Base-by-base conservation (phyloP, 1,284 basidiomycete species). In the Cystobasidiaceae sp. region DNA sequence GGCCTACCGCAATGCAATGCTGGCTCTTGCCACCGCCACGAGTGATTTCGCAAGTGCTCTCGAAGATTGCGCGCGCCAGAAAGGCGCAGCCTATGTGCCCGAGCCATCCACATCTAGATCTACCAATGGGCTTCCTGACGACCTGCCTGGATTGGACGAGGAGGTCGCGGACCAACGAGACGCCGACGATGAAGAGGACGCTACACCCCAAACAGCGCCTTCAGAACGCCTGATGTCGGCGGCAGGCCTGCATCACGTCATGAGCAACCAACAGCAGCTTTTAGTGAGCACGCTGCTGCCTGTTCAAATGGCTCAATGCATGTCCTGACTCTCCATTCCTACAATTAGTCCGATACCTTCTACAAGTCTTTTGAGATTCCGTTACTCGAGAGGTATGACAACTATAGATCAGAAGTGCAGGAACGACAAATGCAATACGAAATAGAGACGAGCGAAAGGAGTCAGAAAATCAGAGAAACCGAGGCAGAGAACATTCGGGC, bases 191-290 rank as follows among this genome's bases (percentile, higher is more conserved):
- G 44, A 64, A 37, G 61, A 25, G n/a, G 61, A 64, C 3, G 32
- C 23, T 41, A 30, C 39, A 13, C 32, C 34, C n/a, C 25, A 9
- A 27, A 60, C 27, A n/a, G 54, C 55, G 7, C 66, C 28, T 21
- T 50, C 49, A 4, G 67, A 68, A 21, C 30, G 51, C 21, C 49
- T 68, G 13, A 59, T 92, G 74, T 89, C 88, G 33, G 85, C 88
- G n/a, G 86, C 88, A 17, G 93, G 93, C 1, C 79, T 96, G 55
- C 91, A 96, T 76, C 90, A 92, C 77, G 83, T 97, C 70, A 87
- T 94, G 73, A 86, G 88, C 60, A 94, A 94, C 77, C 90, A 94
- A 73, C 91, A 89, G 82, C 90, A 92, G 76, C 84, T 96, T 59
- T 79, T 96, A 73, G 90, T 89, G 70, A 68, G 84, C 41, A n/a